These are phyloP conservation scores for Nevesoporus exiguus DNA, from an alignment of 768 basidiomycete genomes.

Conservation along the genomic window DNA sequence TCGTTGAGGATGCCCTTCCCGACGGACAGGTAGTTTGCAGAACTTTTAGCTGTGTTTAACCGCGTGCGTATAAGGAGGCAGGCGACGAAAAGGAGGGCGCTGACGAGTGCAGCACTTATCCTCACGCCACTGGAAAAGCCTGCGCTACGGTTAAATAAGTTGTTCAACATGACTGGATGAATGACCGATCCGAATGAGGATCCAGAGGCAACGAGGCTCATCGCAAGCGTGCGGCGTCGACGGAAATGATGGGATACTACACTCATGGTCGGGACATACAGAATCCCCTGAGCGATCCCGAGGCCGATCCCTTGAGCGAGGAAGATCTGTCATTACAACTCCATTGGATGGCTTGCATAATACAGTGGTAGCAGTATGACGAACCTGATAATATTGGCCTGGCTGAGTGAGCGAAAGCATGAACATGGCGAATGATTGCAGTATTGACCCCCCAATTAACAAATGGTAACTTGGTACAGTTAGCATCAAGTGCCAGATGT, in stretches of 20 bases:
- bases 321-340: slow-evolving; percentile 36
- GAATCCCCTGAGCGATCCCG: slow-evolving; percentile 45
- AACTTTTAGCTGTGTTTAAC: slow-evolving; percentile 31
- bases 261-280: slow-evolving; percentile 44
- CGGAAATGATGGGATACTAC: slow-evolving; percentile 46
- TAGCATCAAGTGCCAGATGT: not conserved
- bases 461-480: slow-evolving; percentile 37
- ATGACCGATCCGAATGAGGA: slow-evolving; percentile 29
- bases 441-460: slow-evolving; percentile 41
- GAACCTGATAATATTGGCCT: slow-evolving; percentile 42
- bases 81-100: slow-evolving; percentile 34
- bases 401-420: slow-evolving; percentile 45
- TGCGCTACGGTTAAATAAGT: slow-evolving; percentile 12
- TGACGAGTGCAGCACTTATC: slow-evolving; percentile 43
- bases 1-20: slow-evolving; percentile 18
- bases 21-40: slow-evolving; percentile 12
- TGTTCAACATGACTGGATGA: slow-evolving; percentile 34
- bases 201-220: slow-evolving; percentile 42
- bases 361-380: slow-evolving; percentile 2
- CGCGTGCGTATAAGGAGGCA: slow-evolving; percentile 37
- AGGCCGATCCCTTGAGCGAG: slow-evolving; percentile 46
- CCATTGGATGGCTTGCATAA: not conserved
- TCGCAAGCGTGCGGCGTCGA: slow-evolving; percentile 38
- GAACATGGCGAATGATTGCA: slow-evolving; percentile 41
- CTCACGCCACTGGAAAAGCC: slow-evolving; percentile 49